Conservation (phyloP, 108 stramenopile genomes). For the Stephanodiscus minutulus region DNA sequence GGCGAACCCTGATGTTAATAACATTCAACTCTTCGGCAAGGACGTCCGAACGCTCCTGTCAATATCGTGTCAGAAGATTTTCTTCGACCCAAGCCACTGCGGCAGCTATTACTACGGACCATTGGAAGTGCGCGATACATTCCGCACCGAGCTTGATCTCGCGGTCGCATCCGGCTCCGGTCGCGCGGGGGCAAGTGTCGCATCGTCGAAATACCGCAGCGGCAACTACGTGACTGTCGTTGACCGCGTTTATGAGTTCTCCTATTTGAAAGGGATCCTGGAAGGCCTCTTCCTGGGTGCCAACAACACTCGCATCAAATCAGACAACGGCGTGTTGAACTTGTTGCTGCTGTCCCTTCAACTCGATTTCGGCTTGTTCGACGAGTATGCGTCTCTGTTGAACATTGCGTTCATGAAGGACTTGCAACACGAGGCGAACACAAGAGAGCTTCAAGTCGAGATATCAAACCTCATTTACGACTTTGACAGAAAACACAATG, state of each 20-base stretch:
- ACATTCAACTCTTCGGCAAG: constrained; percentile 57
- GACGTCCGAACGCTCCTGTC: constrained; percentile 49
- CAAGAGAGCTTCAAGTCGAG: constrained; percentile 54
- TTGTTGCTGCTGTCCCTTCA: constrained; percentile 50
- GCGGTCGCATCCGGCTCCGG: constrained; percentile 43
- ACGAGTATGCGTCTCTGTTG: constrained; percentile 46
- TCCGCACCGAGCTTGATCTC: constrained; percentile 46
- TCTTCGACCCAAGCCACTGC: constrained; percentile 48
- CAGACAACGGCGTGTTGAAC: constrained; percentile 55
- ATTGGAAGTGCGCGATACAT: constrained; percentile 38
- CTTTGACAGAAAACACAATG: constrained; percentile 49
- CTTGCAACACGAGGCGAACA: constrained; percentile 52
- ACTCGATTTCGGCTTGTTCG: constrained; percentile 57
- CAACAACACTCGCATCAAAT: constrained; percentile 38
- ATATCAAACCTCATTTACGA: constrained; percentile 57
- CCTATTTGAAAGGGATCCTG: constrained; percentile 45
- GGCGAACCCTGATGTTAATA: constrained; percentile 56
- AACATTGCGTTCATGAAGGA: constrained; percentile 57
- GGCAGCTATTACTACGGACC: constrained; percentile 59
- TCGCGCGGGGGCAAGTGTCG: constrained; percentile 33
- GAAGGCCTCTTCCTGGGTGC: constrained; percentile 36
- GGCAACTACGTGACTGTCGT: constrained; percentile 29
- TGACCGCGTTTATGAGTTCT: constrained; percentile 56
- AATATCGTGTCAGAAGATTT: constrained; percentile 57
- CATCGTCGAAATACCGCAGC: constrained; percentile 11